Evolutionary conservation across 345 rosid genomes (phyloP).

Genomic region (Adansonia digitata): DNA sequence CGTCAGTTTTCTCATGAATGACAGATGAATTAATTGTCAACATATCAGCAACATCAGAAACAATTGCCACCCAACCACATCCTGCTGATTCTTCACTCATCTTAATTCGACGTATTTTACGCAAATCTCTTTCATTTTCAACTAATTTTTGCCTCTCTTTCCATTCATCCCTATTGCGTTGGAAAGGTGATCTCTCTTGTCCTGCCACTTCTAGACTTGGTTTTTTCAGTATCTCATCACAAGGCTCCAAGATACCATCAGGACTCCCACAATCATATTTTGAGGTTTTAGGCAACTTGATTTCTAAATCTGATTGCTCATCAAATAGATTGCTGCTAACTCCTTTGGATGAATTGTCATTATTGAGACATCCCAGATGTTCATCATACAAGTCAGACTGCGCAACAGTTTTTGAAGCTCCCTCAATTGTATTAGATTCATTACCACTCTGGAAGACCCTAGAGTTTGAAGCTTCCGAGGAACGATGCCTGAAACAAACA

Average conservation of each 20-base stretch:
- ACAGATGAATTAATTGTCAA: constrained; percentile 24
- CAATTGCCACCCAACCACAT: constrained; percentile 25
- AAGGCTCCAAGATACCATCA: constrained; percentile 23
- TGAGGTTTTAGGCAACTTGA: constrained; percentile 29
- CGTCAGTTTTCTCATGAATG: constrained; percentile 18
- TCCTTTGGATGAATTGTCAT: constrained; percentile 18
- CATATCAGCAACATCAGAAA: constrained; percentile 35
- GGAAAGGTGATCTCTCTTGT: constrained; percentile 7
- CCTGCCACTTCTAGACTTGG: constrained; percentile 10
- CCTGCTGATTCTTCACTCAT: constrained; percentile 28
- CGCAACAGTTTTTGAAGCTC: constrained; percentile 21
- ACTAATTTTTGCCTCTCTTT: constrained; percentile 12
- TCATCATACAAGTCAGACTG: constrained; percentile 19
- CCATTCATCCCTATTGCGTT: constrained; percentile 12
- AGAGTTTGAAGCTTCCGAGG: constrained; percentile 30
- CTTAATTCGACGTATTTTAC: constrained; percentile 25
- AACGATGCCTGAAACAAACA: constrained; percentile 27
- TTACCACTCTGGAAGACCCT: constrained; percentile 17
- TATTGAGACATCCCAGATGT: constrained; percentile 15
- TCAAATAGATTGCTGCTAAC: constrained; percentile 15
- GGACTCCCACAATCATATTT: constrained; percentile 23
- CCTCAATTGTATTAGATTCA: constrained; percentile 21
- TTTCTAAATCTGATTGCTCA: constrained; percentile 27
- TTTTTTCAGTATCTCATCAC: constrained; percentile 16
- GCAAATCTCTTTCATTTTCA: constrained; percentile 35